Base-by-base conservation (phyloP, 1,284 basidiomycete species). In the Tilletia setariae region DNA sequence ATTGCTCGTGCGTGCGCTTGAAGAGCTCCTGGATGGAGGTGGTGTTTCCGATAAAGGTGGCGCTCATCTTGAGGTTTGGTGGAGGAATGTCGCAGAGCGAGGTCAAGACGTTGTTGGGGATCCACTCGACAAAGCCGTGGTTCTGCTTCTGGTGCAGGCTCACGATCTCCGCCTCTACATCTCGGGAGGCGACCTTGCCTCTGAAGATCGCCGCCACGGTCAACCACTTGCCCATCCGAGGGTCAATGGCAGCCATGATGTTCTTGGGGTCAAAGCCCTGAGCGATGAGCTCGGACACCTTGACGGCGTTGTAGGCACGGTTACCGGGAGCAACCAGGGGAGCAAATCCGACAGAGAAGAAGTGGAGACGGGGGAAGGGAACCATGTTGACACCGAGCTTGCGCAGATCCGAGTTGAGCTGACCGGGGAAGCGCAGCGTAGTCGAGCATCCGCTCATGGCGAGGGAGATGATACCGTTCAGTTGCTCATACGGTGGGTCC, bases 401-500 rank as follows among this genome's bases (percentile, higher is more conserved):
- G 83, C 94, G 88, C 67, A 98, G 87, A 83, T 98, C 94, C 67
- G 94, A 97, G 89, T 97, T 98, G 81, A 98, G 89, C 85, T 95
- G 93, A 66, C 94, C 95, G 82, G 94, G 94, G 93, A 98, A 98
- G 70, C 93, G 93, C 84, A 96, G 86, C 84, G 91, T 94, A 71
- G 94, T 96, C 13, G 93, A 94, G 83, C 94, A 91, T 83, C 95
- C 95, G 65, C 92, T 94, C 96, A 98, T 98, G 84, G 98, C 96
- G 76, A 93, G 89, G 35, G 93, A 95, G 67, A 98, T 93, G 73
- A 98, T 89, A 84, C 94, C 43, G 88, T 98, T 98, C 72, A 98
- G 89, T 84, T 98, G 93, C 76, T 92, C 93, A 84, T 97, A 96
- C 11, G 92, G 94, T 42, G 95, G 94, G 61, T 92, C 92, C 63